These are phyloP conservation scores for Lachancea dasiensis DNA, from an alignment of 805 yeast genomes.

Conservation along the genomic window DNA sequence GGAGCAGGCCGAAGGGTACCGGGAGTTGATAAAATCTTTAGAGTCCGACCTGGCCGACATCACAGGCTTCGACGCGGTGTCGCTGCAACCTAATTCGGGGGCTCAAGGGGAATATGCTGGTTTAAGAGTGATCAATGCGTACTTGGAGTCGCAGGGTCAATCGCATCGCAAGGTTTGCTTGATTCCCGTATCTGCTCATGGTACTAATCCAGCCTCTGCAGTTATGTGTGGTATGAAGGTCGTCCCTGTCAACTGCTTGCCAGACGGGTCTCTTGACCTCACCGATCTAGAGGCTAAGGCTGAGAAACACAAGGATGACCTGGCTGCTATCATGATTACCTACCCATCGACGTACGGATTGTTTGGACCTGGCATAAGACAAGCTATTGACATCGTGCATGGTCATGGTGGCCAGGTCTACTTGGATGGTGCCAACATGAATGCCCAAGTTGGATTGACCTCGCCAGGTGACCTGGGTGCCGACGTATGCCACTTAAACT, in stretches of 20 bases:
- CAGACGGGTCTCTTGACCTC: conserved; percentile 82
- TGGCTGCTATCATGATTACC: conserved; percentile 94
- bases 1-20: conserved; percentile 85
- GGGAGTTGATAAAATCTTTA: conserved; percentile 65
- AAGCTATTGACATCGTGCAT: conserved; percentile 84
- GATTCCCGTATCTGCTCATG: conserved; percentile 97
- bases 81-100: conserved; percentile 95
- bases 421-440: conserved; percentile 98
- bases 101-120: conserved; percentile 99
- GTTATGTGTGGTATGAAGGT: conserved; percentile 96
- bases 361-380: conserved; percentile 84
- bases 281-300: conserved; percentile 71
- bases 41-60: conserved; percentile 83
- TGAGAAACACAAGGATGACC: conserved; percentile 53
- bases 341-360: conserved; percentile 97
- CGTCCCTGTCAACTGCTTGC: conserved; percentile 80
- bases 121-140: conserved; percentile 74
- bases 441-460: conserved; percentile 96
- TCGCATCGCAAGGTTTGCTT: conserved; percentile 75
- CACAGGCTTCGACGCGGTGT: conserved; percentile 87
- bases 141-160: conserved; percentile 66
- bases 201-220: conserved; percentile 98
- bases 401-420: conserved; percentile 89
- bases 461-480: conserved; percentile 98
- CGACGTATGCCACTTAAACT: conserved; percentile 93